Base-by-base conservation (phyloP, 495 filamentous ascomycete species). In the Podospora tetraspora region DNA sequence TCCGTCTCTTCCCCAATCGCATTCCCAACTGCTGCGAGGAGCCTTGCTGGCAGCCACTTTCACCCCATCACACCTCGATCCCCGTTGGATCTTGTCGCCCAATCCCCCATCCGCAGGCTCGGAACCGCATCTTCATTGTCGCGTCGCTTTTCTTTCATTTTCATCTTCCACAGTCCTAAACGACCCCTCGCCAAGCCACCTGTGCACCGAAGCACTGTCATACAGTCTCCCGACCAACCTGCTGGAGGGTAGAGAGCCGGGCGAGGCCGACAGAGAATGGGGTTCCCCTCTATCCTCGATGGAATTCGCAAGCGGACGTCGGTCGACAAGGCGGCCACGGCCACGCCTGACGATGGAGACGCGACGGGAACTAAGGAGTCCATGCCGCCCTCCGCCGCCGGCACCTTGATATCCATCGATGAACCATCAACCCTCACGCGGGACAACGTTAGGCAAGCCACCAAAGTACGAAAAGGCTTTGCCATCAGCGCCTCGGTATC, bases 401-500 rank as follows among this genome's bases (percentile, higher is more conserved):
- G 63, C 30, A 59, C 56, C 23, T 23, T 52, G 19, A 24, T 37
- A 27, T 25, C 56, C 60, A 25, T 30, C 61, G 23, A 24, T 13
- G 25, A 57, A 19, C 63, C 52, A 13, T 59, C 21, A 56, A 52
- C n/a, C 43, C 22, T 60, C 56, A 59, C 37, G 43, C 30, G 66
- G 30, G 52, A 23, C 52, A 23, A 24, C 37, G 62, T 84, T 68
- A 87, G 86, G 72, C 77, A 77, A 56, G 88, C 83, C 57, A 91
- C 89, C 2, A 80, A 76, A 57, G 83, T 84, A 62, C 83, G 89
- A 24, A 79, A 82, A 23, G 78, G 74, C 66, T 84, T 84, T 61
- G 81, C 86, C 64, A 72, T 87, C 16, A 68, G 90, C n/a, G 87
- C 89, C 34, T 86, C 88, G 16, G 77, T 90, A 66, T 84, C 90